Percentiles rank a stretch among this genome's conserved stretches.
phyloP scores from a whole-genome alignment of 2,329 filamentous ascomycete genomes.

The Seiridium unicorne region DNA sequence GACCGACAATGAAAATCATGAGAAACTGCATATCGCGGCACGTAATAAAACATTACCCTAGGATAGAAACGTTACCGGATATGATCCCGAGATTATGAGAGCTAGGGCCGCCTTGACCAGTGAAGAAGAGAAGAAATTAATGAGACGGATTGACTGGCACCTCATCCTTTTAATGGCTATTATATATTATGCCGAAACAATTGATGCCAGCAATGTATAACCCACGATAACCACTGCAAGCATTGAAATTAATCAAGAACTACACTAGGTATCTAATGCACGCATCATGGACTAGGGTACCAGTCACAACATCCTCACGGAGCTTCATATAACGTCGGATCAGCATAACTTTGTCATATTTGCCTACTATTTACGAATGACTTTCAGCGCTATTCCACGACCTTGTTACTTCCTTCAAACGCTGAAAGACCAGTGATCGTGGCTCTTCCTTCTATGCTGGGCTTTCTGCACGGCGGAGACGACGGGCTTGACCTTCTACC shows the following conservation, averaged over 20 bases:
- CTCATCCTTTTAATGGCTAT: slow-evolving; percentile 37
- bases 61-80: not conserved
- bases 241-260: not conserved
- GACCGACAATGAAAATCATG: not conserved
- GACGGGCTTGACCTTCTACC: not conserved
- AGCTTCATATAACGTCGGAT: slow-evolving; percentile 37
- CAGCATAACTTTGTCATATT: slow-evolving; percentile 38
- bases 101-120: slow-evolving; percentile 28
- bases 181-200: slow-evolving; percentile 38
- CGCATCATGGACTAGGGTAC: slow-evolving; percentile 40
- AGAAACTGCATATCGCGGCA: not conserved
- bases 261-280: slow-evolving; percentile 35
- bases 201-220: slow-evolving; percentile 15
- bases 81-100: not conserved
- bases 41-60: not conserved
- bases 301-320: slow-evolving; percentile 32
- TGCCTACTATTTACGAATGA: slow-evolving; percentile 22
- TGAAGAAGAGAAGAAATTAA: slow-evolving; percentile 35
- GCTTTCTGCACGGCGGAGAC: not conserved
- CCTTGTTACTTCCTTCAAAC: not conserved
- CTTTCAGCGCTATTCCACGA: not conserved
- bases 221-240: not conserved
- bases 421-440: not conserved
- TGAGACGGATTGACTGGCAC: slow-evolving; percentile 35
- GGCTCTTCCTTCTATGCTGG: not conserved